These are phyloP conservation scores for Aurantiochytrium sp. DNA, from an alignment of 108 stramenopile genomes.

Conservation along the genomic window DNA sequence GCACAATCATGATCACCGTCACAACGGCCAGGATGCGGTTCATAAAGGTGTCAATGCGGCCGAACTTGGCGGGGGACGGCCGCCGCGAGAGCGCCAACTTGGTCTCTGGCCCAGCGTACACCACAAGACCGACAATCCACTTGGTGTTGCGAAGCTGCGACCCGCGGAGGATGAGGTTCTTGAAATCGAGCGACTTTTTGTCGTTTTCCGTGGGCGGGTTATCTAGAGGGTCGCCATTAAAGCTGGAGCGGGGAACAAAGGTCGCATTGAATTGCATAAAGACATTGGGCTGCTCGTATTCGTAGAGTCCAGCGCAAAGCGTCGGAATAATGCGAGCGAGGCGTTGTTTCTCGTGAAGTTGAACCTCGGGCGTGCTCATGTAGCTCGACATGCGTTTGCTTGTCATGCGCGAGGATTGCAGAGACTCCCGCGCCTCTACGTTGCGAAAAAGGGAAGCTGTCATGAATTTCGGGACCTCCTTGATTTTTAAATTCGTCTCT, in stretches of 20 bases:
- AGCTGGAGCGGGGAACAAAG: background rate
- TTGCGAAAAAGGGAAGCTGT: background rate
- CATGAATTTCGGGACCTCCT: background rate
- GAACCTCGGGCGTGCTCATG: background rate
- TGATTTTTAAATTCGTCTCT: slow-evolving; percentile 90
- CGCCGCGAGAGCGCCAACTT: slow-evolving; percentile 86
- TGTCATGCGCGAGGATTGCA: background rate
- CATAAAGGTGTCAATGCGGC: slow-evolving; percentile 62
- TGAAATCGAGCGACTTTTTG: background rate
- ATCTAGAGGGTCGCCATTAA: background rate
- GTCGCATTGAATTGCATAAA: slow-evolving; percentile 1
- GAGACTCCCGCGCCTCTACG: background rate
- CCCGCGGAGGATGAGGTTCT: slow-evolving; percentile 81
- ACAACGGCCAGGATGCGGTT: slow-evolving; percentile 41
- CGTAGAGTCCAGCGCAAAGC: background rate
- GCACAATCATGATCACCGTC: slow-evolving; percentile 19
- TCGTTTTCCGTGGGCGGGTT: background rate
- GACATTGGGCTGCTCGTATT: slow-evolving; percentile 14
- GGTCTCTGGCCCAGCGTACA: slow-evolving; percentile 87
- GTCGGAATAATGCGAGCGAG: background rate
- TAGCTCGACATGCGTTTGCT: background rate
- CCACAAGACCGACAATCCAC: slow-evolving; percentile 85
- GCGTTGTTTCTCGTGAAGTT: background rate
- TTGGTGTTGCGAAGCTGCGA: slow-evolving; percentile 86
- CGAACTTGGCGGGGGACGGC: slow-evolving; percentile 80